Base-by-base conservation (phyloP, 495 filamentous ascomycete genomes). In the Daldinia decipiens region DNA sequence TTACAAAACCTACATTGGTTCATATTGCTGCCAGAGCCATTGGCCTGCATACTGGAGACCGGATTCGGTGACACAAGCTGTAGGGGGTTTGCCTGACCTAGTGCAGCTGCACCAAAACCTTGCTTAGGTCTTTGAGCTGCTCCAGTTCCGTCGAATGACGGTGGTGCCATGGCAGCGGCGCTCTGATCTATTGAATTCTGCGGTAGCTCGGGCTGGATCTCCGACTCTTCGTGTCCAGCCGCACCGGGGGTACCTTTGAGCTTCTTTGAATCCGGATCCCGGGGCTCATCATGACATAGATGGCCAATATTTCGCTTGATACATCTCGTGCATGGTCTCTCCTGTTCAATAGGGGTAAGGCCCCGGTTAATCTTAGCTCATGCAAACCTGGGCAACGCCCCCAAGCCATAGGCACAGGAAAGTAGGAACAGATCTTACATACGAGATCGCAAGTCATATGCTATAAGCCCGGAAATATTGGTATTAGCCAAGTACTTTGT, bases 381-480 rank as follows among this genome's bases (percentile, higher is more conserved):
- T 67, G 65, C 75, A 76, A 55, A 60, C 69, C 45, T 56, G 68
- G 69, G 66, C 39, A 58, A 58, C 57, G 51, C 51, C 65, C 73
- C 73, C 73, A 76, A 82, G 82, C 79, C 77, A 83, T 79, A 73
- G 72, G 77, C 76, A 77, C 74, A 80, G 77, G 60, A 73, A 40
- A 70, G 61, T 79, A 80, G 74, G 76, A 78, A 79, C 73, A 79
- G 79, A 79, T 78, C 81, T 76, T 81, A 89, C 93, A 87, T 95
- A 97, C 94, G 85, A 94, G 92, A 88, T 99, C 96, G 87, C 95
- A 99, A 79, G 96, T 98, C 95, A 99, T 99, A 90, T 99, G 95
- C 92, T 97, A 83, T 82, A 82, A 79, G 76, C 80, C 72, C 78
- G 80, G 72, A 57, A 65, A 26, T 39, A 62, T 61, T 54, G 65